Evolutionary conservation across 1,139 yeast species (phyloP), one percentile per base, ranked within the genome.

Genomic region (Suhomyces bokatorum): DNA sequence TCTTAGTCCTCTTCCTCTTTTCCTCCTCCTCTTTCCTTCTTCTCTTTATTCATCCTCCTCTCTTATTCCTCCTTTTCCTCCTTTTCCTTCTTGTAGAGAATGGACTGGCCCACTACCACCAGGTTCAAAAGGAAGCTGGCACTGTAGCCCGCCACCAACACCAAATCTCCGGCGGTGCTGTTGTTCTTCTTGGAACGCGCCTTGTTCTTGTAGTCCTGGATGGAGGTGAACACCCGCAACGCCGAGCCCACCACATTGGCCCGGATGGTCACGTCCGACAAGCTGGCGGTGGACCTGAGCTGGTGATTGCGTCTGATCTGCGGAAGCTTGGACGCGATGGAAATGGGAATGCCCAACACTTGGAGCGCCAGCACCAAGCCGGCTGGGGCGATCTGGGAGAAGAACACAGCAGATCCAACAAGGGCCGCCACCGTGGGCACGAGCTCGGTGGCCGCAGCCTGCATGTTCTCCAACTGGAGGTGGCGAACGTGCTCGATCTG

Each of bases 171-270:
- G 20, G 22, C n/a, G 2, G 39, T 29, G 20, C 14, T 27, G 24
- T 40, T 35, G 22, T 32, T 42, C 43, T 39, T 47, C 11, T 40
- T 43, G 12, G 41, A 31, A 30, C 42, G 40, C 3, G 46, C 33
- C 49, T 49, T 53, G 20, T 46, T 36, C 16, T 37, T 44, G 47
- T 42, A 45, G 37, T 48, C 60, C 50, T 72, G 76, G 35, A 75
- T 43, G 1, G 85, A 78, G 31, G 87, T 82, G 57, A 77, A 80
- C 13, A 81, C 79, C 45, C 87, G 68, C 24, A 80, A 76, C 29
- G 76, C 61, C 3, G 84, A 71, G 0, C 87, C 87, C 11, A 77
- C 46, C 31, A 77, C 68, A 56, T 80, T 79, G 46, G 82, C 84
- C 42, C 75, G 68, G 33, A 82, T 77, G 9, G 85, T 76, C 37